Evolutionary conservation across 208 protist genomes (phyloP), one percentile per base, ranked within the genome.

Genomic region (Trypanosoma caninum): DNA sequence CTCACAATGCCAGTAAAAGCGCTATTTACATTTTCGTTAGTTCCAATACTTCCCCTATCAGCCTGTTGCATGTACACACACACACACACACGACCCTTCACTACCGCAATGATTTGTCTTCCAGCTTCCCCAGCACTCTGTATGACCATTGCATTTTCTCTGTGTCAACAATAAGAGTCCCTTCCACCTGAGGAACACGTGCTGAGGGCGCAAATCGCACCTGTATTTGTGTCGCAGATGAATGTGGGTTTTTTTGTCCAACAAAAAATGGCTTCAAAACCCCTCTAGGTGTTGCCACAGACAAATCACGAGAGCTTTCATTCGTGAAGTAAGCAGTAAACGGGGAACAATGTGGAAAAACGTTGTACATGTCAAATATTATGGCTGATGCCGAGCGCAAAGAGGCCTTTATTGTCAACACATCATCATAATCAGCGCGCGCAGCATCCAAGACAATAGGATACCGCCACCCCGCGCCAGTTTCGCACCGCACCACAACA

Each of bases 101-200:
- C 30, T 65, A 55, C 13, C 27, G 50, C 16, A 28, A 30, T 8
- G 44, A 22, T 53, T 20, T 37, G 20, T 74, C 56, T 9, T 74
- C 73, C 13, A 88, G 56, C 59, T 82, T 85, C 11, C 78, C 91
- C 6, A 89, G 63, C 0, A 97, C 87, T 33, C 76, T 77, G 64
- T 93, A 97, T 8, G 81, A 80, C 91, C 91, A 97, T 70, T 94
- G 88, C 89, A 97, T 97, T 33, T 95, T 84, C 18, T 97, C 89
- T 13, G 91, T 95, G 70, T 95, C 89, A 33, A 97, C 76, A 58
- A 93, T 75, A 11, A 97, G 78, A 25, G 78, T 77, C 4, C 91
- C 87, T 65, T 93, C 87, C 48, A 84, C 74, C 61, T 84, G 75
- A 47, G 87, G 78, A 27, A 88, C 76, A 28, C 87, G 80, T 16